These are phyloP conservation scores for Senna siamea DNA, from an alignment of 306 rosid genomes.

Conservation along the genomic window DNA sequence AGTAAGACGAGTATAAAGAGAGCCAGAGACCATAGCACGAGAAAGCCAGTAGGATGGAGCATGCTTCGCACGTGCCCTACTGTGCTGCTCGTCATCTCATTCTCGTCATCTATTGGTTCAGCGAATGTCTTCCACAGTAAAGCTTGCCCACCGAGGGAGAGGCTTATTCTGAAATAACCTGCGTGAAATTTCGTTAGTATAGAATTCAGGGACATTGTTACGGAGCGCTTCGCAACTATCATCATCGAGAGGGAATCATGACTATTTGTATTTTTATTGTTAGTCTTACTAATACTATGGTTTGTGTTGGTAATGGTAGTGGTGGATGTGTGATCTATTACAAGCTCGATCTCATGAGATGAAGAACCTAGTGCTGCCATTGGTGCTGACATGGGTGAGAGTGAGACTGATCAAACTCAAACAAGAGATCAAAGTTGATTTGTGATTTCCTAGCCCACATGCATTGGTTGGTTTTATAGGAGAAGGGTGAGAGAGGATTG, in stretches of 20 bases:
- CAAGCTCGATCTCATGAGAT: conserved; percentile 39
- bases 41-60: conserved; percentile 44
- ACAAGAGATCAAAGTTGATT: neutral
- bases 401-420: conserved; percentile 10
- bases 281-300: neutral
- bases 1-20: conserved; percentile 42
- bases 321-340: conserved; percentile 26
- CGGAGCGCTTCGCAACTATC: conserved; percentile 27
- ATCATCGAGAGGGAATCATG: conserved; percentile 18
- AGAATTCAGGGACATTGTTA: conserved; percentile 35
- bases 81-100: neutral
- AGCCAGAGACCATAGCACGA: conserved; percentile 51
- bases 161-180: conserved; percentile 71
- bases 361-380: conserved; percentile 33
- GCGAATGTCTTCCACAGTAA: conserved; percentile 55
- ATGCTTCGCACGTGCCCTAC: conserved; percentile 16
- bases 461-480: conserved; percentile 29
- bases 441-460: neutral
- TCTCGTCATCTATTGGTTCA: conserved; percentile 10
- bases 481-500: neutral
- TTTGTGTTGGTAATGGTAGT: neutral
- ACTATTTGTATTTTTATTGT: too few species aligned
- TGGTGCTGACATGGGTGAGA: neutral
- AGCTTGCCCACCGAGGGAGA: conserved; percentile 66
- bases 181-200: conserved; percentile 59